These are phyloP conservation scores for Linderniella brevidens DNA, from an alignment of 257 asterid genomes.

Conservation along the genomic window DNA sequence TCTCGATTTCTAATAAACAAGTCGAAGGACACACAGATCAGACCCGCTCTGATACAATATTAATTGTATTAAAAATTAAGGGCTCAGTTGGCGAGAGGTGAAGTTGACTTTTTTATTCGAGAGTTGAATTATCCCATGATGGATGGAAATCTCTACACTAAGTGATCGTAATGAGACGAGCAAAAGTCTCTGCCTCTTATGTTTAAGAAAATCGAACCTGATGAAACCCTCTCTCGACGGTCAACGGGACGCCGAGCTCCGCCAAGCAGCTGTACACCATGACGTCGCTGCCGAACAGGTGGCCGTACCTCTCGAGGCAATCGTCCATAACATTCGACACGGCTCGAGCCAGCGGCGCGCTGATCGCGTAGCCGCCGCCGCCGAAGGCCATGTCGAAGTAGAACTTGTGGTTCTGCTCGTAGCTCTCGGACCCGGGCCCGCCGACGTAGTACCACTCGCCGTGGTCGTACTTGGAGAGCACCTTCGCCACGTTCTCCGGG, in stretches of 20 bases:
- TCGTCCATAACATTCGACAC: conserved; percentile 47
- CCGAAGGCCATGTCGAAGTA: conserved; percentile 71
- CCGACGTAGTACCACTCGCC: conserved; percentile 48
- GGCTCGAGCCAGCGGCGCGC: conserved; percentile 57
- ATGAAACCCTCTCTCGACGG: conserved; percentile 67
- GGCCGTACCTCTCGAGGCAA: conserved; percentile 54
- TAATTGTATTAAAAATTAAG: too few species aligned
- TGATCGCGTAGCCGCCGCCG: conserved; percentile 70
- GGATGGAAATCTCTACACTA: too few species aligned
- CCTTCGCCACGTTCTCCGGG: conserved; percentile 34
- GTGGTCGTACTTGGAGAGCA: conserved; percentile 48
- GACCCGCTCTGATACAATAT: too few species aligned
- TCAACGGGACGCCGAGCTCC: conserved; percentile 62
- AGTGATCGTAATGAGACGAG: too few species aligned
- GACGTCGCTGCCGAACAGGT: conserved; percentile 75
- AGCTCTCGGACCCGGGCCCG: conserved; percentile 38
- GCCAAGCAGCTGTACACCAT: conserved; percentile 60
- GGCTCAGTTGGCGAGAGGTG: too few species aligned
- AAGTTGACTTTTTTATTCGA: too few species aligned
- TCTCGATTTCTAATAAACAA: too few species aligned
- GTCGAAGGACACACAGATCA: too few species aligned
- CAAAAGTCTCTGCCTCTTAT: too few species aligned
- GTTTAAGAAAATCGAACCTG: conserved; percentile 26
- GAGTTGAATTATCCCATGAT: too few species aligned
- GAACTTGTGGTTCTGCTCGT: conserved; percentile 54